phyloP scores from a whole-genome alignment of 2,329 filamentous ascomycete genomes.

The Cylindrodendrum hubeiense region DNA sequence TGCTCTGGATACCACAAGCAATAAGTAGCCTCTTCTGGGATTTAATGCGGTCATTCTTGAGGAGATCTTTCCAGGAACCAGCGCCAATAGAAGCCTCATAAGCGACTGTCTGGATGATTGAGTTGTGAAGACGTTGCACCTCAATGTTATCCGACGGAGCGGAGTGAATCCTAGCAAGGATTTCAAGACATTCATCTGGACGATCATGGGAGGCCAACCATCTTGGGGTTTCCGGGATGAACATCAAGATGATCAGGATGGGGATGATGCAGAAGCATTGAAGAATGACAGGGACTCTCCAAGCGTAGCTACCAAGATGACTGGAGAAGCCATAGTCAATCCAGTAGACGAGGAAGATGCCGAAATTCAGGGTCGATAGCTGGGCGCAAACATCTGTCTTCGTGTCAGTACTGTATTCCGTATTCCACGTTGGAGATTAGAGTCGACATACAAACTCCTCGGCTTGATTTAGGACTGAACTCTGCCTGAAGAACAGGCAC shows the following conservation, averaged over 20 bases:
- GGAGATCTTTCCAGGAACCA: conserved; percentile 46
- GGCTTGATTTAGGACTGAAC: conserved; percentile 53
- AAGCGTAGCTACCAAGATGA: conserved; percentile 48
- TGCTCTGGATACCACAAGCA: conserved; percentile 46
- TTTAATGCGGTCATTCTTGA: conserved; percentile 49
- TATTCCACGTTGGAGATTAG: neutral
- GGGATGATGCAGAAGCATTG: conserved; percentile 55
- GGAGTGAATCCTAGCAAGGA: conserved; percentile 53
- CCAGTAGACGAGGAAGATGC: conserved; percentile 60
- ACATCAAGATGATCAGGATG: conserved; percentile 52
- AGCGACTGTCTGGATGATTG: conserved; percentile 49
- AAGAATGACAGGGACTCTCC: conserved; percentile 56
- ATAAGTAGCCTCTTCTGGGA: conserved; percentile 48
- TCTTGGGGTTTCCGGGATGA: conserved; percentile 58
- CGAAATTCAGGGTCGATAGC: conserved; percentile 61
- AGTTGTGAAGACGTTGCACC: conserved; percentile 42
- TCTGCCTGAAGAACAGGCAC: conserved; percentile 60
- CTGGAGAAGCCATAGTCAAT: conserved; percentile 57
- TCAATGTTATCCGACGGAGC: conserved; percentile 36
- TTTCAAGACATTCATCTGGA: conserved; percentile 50
- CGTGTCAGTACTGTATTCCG: neutral
- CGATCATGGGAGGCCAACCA: conserved; percentile 56
- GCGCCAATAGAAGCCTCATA: conserved; percentile 49
- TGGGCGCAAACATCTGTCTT: conserved; percentile 58
- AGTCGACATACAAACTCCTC: conserved; percentile 47